These are phyloP conservation scores for Nicotiana paniculata DNA, from an alignment of 257 asterid genomes.

Conservation along the genomic window DNA sequence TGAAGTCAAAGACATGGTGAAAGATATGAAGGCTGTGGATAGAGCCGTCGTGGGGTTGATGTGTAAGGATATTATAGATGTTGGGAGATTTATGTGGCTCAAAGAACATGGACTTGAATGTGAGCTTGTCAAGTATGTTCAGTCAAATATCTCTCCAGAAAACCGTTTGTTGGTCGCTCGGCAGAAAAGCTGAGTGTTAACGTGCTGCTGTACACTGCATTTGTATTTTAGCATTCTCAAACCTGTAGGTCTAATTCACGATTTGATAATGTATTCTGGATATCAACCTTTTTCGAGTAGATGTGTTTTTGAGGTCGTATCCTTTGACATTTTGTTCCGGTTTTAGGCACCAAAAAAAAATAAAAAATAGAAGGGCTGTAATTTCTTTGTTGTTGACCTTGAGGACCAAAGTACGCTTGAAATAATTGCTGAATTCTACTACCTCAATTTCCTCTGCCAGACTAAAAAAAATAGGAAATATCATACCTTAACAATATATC, in stretches of 20 bases:
- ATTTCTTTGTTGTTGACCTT: not conserved
- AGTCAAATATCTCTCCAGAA: slow-evolving; percentile 68
- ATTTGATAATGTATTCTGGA: not conserved
- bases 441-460: too few species aligned
- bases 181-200: slow-evolving; percentile 11
- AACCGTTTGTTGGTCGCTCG: slow-evolving; percentile 67
- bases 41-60: slow-evolving; percentile 72
- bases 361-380: not conserved
- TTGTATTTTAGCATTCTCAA: not conserved
- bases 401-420: not conserved
- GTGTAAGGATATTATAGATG: slow-evolving; percentile 92
- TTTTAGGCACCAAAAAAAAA: not conserved
- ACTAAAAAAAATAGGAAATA: not conserved
- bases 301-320: not conserved
- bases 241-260: not conserved
- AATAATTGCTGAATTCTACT: not conserved
- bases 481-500: not conserved
- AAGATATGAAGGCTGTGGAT: slow-evolving; percentile 50
- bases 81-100: slow-evolving; percentile 69
- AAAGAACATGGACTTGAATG: slow-evolving; percentile 49
- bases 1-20: slow-evolving; percentile 55
- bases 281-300: not conserved
- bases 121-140: slow-evolving; percentile 71
- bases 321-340: not conserved
- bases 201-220: not conserved